phyloP scores from a whole-genome alignment of 2,329 filamentous ascomycete species.

The Aspergillus chevalieri region DNA sequence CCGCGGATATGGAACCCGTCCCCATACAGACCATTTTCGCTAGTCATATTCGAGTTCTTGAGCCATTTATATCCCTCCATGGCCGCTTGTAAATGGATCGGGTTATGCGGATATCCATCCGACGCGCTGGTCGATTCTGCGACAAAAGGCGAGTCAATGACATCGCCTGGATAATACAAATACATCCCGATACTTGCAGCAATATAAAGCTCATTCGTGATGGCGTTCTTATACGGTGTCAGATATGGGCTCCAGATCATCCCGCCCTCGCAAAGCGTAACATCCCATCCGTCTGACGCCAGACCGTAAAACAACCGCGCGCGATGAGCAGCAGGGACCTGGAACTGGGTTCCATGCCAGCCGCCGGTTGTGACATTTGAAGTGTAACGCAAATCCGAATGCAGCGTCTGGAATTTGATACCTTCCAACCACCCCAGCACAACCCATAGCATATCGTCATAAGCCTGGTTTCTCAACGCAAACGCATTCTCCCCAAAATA shows the following conservation, averaged over 20 bases:
- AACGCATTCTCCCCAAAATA: constrained; percentile 84
- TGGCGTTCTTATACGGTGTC: constrained; percentile 87
- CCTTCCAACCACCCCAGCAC: constrained; percentile 85
- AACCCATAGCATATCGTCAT: constrained; percentile 94
- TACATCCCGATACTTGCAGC: constrained; percentile 85
- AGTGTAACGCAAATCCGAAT: constrained; percentile 58
- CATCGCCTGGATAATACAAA: constrained; percentile 75
- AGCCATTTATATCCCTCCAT: constrained; percentile 78
- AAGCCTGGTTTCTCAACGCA: constrained; percentile 69
- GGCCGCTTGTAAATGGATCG: constrained; percentile 65
- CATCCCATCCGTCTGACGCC: constrained; percentile 74
- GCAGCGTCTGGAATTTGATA: constrained; percentile 67
- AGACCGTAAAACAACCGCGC: constrained; percentile 81
- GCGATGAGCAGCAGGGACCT: constrained; percentile 71
- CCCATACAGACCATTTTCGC: constrained; percentile 65
- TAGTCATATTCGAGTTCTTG: constrained; percentile 70
- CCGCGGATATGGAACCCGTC: constrained; percentile 84
- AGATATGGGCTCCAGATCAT: constrained; percentile 85
- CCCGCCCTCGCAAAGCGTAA: constrained; percentile 71
- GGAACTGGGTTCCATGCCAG: constrained; percentile 76
- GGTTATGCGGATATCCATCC: constrained; percentile 45
- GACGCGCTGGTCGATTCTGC: constrained; percentile 18
- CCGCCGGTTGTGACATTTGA: constrained; percentile 14
- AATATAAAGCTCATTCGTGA: constrained; percentile 88
- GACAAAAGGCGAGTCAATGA: constrained; percentile 63